Evolutionary conservation across 768 basidiomycete genomes (phyloP).

Genomic region (Polyporus arcularius): DNA sequence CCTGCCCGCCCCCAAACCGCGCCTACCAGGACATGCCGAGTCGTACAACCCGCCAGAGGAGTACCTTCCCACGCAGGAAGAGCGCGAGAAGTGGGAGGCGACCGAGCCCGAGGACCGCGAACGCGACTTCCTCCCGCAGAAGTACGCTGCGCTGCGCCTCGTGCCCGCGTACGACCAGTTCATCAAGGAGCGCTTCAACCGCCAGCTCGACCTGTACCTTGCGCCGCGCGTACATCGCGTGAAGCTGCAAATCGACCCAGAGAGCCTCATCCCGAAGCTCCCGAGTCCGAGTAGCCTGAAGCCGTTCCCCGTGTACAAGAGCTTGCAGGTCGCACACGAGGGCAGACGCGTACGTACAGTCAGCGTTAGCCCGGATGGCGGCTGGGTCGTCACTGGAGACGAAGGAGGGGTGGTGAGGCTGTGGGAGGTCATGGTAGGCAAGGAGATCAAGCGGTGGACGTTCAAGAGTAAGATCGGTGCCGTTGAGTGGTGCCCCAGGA

Average conservation of each 20-base stretch:
- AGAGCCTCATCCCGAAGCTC: constrained; percentile 89
- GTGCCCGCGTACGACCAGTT: constrained; percentile 92
- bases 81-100: constrained; percentile 80
- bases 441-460: constrained; percentile 85
- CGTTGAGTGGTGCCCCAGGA: constrained; percentile 92
- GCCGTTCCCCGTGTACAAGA: constrained; percentile 90
- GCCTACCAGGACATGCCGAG: constrained; percentile 90
- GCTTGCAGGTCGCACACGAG: constrained; percentile 69
- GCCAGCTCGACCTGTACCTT: constrained; percentile 94
- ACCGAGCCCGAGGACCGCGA: constrained; percentile 88
- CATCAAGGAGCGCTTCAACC: constrained; percentile 90
- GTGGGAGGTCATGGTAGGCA: constrained; percentile 91
- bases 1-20: constrained; percentile 88
- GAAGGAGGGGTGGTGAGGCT: constrained; percentile 84
- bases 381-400: constrained; percentile 90
- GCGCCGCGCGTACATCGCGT: constrained; percentile 88
- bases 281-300: constrained; percentile 89
- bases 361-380: constrained; percentile 83
- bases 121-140: constrained; percentile 85
- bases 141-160: constrained; percentile 79
- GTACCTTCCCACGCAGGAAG: constrained; percentile 85
- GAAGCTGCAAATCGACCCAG: constrained; percentile 91
- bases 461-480: constrained; percentile 79
- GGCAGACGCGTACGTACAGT: constrained; percentile 71
- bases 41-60: constrained; percentile 99